Percentiles rank a stretch among this genome's conserved stretches.
These are phyloP conservation scores for Phaffia rhodozyma DNA, from an alignment of 1,284 basidiomycete species.

Conservation along the genomic window DNA sequence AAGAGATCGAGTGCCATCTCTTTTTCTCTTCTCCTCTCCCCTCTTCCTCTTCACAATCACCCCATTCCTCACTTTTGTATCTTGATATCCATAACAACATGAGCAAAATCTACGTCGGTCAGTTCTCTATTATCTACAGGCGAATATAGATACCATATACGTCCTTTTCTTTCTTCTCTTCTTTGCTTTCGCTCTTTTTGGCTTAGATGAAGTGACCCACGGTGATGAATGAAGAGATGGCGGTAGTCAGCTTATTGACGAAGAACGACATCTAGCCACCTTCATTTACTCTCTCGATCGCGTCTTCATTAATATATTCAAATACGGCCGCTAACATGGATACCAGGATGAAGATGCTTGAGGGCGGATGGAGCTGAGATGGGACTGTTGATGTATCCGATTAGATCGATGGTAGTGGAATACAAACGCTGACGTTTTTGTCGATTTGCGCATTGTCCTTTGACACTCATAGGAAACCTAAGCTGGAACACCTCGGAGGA, in stretches of 20 bases:
- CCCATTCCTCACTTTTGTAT: slow-evolving; percentile 36
- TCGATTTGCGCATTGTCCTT: not conserved
- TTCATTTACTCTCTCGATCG: not conserved
- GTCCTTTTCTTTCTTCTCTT: not conserved
- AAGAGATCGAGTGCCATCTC: not conserved
- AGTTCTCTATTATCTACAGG: not conserved
- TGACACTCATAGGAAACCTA: slow-evolving; percentile 32
- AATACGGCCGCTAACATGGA: too few species aligned
- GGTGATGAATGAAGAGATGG: too few species aligned
- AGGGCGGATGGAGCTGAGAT: too few species aligned
- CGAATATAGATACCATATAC: not conserved
- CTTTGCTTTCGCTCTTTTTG: too few species aligned
- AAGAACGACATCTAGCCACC: not conserved
- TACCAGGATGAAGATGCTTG: too few species aligned
- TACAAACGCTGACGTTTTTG: too few species aligned
- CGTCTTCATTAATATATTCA: too few species aligned
- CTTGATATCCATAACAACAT: too few species aligned
- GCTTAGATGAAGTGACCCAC: too few species aligned
- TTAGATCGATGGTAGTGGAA: too few species aligned
- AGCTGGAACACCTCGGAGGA: slow-evolving; percentile 84
- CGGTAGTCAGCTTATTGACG: not conserved
- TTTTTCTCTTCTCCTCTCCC: not conserved
- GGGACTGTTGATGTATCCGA: too few species aligned
- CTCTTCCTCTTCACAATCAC: slow-evolving; percentile 36
- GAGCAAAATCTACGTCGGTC: slow-evolving; percentile 20